Evolutionary conservation across 768 basidiomycete genomes (phyloP), one percentile per base, ranked within the genome.

Genomic region (Auriscalpium vulgare): DNA sequence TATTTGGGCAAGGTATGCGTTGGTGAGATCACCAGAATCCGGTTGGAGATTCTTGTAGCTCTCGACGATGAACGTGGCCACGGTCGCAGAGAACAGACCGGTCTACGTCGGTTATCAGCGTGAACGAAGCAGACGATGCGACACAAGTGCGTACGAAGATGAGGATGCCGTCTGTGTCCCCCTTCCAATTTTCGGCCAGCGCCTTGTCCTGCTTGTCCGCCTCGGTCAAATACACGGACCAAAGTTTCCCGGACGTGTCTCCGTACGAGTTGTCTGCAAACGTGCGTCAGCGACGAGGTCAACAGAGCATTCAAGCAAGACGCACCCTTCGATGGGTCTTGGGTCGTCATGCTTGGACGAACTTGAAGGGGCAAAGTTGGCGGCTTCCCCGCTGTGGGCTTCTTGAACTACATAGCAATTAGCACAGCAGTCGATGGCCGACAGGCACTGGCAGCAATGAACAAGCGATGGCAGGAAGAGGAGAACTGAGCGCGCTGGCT

Each of bases 51-150:
- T 45, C 37, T 63, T 53, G 35, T 59, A 65, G 16, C 61, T 55
- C 50, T 63, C 56, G 21, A 65, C 37, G n/a, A 62, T 37, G 40
- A 66, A 63, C 0, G 58, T 40, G 4, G 62, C 57, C 8, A 63
- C 55, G 9, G 56, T 55, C 1, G 60, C 62, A 19, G 65, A 63
- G 49, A 66, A 63, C 0, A 66, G 57, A 47, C 65, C 64, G 0
- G 65, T 58, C 65, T 66, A 29, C 29, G 29, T 29, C 2, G 7
- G 29, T 29, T 29, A 4, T 29, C 29, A n/a, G 11, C 8, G 3
- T 16, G 36, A 60, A 14, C 35, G 3, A 10, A 23, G 21, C 19
- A 14, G 13, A 1, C 17, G 19, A 0, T 8, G 35, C 13, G n/a
- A 11, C 29, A 29, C 29, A n/a, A 7, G 37, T 5, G 48, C 60